Evolutionary conservation across 805 yeast genomes (phyloP).

Genomic region (Metschnikowia lochheadii): DNA sequence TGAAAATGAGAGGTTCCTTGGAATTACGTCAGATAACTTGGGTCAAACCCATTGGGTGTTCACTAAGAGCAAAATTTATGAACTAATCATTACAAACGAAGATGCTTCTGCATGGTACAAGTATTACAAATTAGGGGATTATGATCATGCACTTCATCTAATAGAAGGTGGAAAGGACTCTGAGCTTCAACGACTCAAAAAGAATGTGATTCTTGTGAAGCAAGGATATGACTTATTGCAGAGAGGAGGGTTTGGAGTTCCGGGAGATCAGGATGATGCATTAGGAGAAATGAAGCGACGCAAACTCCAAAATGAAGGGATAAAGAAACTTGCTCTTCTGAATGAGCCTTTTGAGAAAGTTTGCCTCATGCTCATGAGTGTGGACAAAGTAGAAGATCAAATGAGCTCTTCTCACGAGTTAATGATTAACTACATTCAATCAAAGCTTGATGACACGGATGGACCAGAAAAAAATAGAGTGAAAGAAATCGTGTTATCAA

Average conservation of each 20-base stretch:
- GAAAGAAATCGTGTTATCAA: conserved; percentile 46
- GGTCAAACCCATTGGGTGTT: conserved; percentile 73
- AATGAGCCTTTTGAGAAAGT: conserved; percentile 66
- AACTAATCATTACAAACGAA: conserved; percentile 67
- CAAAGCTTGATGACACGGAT: conserved; percentile 26
- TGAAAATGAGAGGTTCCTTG: conserved; percentile 17
- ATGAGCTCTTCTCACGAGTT: conserved; percentile 22
- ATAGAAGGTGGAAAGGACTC: conserved; percentile 3
- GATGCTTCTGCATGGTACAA: conserved; percentile 67
- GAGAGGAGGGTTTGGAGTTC: conserved; percentile 14
- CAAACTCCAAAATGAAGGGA: conserved; percentile 23
- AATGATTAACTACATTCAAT: conserved; percentile 32
- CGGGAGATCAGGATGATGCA: neutral
- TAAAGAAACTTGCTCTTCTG: conserved; percentile 51
- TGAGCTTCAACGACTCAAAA: conserved; percentile 5
- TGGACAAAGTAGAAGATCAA: conserved; percentile 9
- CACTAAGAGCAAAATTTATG: conserved; percentile 59
- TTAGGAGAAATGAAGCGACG: conserved; percentile 3
- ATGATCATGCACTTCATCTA: conserved; percentile 57
- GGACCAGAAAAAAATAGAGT: conserved; percentile 25
- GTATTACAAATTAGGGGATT: conserved; percentile 29
- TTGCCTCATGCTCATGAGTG: conserved; percentile 46
- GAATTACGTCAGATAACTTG: conserved; percentile 29
- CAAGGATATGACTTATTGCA: conserved; percentile 51
- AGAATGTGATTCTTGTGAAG: conserved; percentile 46